A percentile compares a stretch with the other conserved stretches of the same genome.
Evolutionary conservation across 2,329 filamentous ascomycete genomes (phyloP).

Genomic region (Ophiostoma perfectum): DNA sequence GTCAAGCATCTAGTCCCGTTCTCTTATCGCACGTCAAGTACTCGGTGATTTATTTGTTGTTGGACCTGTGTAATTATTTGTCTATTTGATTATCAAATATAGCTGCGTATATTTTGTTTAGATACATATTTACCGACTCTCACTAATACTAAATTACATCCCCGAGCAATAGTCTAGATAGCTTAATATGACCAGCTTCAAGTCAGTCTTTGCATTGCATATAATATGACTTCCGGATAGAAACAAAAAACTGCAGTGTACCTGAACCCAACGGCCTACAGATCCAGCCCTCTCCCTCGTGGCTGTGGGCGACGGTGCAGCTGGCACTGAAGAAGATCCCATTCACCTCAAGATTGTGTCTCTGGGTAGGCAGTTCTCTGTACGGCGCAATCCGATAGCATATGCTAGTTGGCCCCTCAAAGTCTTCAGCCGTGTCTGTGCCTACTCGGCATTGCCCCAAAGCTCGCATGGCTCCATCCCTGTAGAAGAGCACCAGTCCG

Average conservation of each 20-base stretch:
- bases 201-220: too few relatives aligned
- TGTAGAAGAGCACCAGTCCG: neutral
- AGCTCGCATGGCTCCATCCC: neutral
- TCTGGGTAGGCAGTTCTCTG: neutral
- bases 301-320: neutral
- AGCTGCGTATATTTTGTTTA: too few relatives aligned
- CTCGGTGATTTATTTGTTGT: too few relatives aligned
- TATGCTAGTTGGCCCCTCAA: neutral
- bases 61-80: too few relatives aligned
- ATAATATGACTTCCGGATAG: neutral
- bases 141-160: too few relatives aligned
- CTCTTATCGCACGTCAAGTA: too few relatives aligned
- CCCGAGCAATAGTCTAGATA: too few relatives aligned
- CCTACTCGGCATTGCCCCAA: neutral
- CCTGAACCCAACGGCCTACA: neutral
- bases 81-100: too few relatives aligned
- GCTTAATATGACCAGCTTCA: too few relatives aligned
- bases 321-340: neutral
- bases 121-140: too few relatives aligned
- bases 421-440: neutral
- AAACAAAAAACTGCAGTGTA: neutral
- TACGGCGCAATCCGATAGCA: neutral
- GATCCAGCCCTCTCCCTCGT: neutral
- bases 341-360: neutral
- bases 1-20: too few relatives aligned